phyloP scores from a whole-genome alignment of 192 early-diverging fungal species.

The Phycomyces nitens region DNA sequence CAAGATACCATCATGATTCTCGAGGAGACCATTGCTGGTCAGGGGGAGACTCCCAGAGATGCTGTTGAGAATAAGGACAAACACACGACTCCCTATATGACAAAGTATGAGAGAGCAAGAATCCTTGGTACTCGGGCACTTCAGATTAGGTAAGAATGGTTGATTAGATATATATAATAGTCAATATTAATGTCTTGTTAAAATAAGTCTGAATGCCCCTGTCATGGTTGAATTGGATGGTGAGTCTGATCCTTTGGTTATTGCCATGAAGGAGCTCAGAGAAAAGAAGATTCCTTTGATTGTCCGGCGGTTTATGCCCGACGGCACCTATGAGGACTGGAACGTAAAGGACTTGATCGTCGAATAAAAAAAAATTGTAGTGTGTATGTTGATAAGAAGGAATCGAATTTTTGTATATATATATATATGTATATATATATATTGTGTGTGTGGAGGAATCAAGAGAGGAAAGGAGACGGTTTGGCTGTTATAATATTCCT shows the following conservation, averaged over 20 bases:
- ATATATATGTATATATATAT: too few relatives aligned
- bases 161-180: not conserved
- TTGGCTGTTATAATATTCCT: too few relatives aligned
- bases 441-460: too few relatives aligned
- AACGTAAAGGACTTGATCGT: constrained; percentile 83
- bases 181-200: not conserved
- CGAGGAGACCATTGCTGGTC: constrained; percentile 1
- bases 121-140: constrained; percentile 89
- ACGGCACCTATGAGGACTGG: constrained; percentile 95
- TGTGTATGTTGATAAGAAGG: not conserved
- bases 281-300: constrained; percentile 92
- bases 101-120: constrained; percentile 94
- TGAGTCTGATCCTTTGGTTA: constrained; percentile 89
- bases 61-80: constrained; percentile 60
- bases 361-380: constrained; percentile 41
- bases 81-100: constrained; percentile 97
- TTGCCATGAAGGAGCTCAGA: constrained; percentile 92
- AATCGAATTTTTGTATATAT: too few relatives aligned
- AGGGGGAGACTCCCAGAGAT: not conserved
- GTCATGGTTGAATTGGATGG: constrained; percentile 93
- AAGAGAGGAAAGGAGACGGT: too few relatives aligned
- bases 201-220: constrained; percentile 92
- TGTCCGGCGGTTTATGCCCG: constrained; percentile 89
- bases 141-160: constrained; percentile 69
- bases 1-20: constrained; percentile 11